Percentiles rank a stretch among this genome's conserved stretches.
These are phyloP conservation scores for Pseudogymnoascus sp. DNA, from an alignment of 2,329 filamentous ascomycete species.

Conservation along the genomic window DNA sequence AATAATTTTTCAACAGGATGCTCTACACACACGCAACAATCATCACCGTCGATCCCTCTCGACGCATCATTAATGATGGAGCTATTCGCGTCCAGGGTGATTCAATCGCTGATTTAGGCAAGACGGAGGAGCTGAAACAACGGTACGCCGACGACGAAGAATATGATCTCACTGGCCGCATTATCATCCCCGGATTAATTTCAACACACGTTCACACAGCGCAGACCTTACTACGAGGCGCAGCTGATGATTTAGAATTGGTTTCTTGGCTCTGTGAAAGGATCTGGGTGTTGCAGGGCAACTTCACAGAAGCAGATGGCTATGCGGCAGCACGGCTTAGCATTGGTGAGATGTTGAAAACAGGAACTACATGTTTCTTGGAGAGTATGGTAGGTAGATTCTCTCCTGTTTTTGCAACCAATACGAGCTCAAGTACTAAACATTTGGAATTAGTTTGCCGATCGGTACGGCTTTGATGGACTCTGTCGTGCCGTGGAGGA, in stretches of 20 bases:
- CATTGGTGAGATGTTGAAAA: slow-evolving; percentile 44
- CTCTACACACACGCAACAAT: slow-evolving; percentile 45
- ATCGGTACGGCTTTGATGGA: slow-evolving; percentile 41
- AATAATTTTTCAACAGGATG: slow-evolving; percentile 21
- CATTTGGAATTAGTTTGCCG: slow-evolving; percentile 31
- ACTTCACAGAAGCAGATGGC: slow-evolving; percentile 39
- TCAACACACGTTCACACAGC: slow-evolving; percentile 45
- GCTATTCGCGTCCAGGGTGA: slow-evolving; percentile 35
- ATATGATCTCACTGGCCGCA: slow-evolving; percentile 34
- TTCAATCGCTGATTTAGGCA: slow-evolving; percentile 38
- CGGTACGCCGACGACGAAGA: slow-evolving; percentile 28
- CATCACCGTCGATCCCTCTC: slow-evolving; percentile 41
- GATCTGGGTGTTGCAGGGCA: slow-evolving; percentile 42
- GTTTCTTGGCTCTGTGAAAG: slow-evolving; percentile 45
- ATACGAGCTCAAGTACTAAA: not conserved
- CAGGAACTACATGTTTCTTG: slow-evolving; percentile 44
- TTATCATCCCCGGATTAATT: slow-evolving; percentile 43
- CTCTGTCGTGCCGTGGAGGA: slow-evolving; percentile 37
- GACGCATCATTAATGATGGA: slow-evolving; percentile 41
- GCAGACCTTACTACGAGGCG: slow-evolving; percentile 38
- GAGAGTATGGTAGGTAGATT: slow-evolving; percentile 40
- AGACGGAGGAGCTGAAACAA: slow-evolving; percentile 28
- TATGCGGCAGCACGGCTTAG: slow-evolving; percentile 41
- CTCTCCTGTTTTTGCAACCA: slow-evolving; percentile 12
- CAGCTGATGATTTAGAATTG: slow-evolving; percentile 42